phyloP scores from a whole-genome alignment of 2,329 filamentous ascomycete genomes.

The Fusarium euwallaceae region DNA sequence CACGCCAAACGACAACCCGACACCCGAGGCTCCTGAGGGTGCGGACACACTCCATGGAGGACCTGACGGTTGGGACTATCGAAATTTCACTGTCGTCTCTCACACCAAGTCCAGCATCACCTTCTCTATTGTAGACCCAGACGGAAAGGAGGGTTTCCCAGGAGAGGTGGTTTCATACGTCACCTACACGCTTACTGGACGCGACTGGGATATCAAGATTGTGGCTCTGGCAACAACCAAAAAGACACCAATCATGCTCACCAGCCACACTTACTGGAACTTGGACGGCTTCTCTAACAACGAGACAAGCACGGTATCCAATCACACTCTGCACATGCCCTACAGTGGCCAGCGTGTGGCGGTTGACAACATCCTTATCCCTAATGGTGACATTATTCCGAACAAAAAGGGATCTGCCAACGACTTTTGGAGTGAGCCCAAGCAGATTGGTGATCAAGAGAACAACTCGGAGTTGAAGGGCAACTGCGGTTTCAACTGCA shows the following conservation, averaged over 20 bases:
- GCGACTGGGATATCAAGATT: slow-evolving; percentile 81
- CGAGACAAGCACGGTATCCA: slow-evolving; percentile 72
- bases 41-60: slow-evolving; percentile 78
- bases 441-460: slow-evolving; percentile 81
- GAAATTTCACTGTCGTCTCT: slow-evolving; percentile 82
- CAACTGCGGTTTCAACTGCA: slow-evolving; percentile 86
- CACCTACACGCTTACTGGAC: slow-evolving; percentile 77
- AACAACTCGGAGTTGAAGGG: slow-evolving; percentile 71
- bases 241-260: slow-evolving; percentile 87
- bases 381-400: slow-evolving; percentile 80
- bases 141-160: slow-evolving; percentile 82
- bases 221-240: slow-evolving; percentile 77
- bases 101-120: slow-evolving; percentile 77
- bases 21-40: slow-evolving; percentile 62
- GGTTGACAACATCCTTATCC: slow-evolving; percentile 79
- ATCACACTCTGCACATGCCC: slow-evolving; percentile 80
- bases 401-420: slow-evolving; percentile 78
- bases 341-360: slow-evolving; percentile 78
- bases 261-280: slow-evolving; percentile 83
- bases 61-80: slow-evolving; percentile 79
- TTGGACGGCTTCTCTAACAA: slow-evolving; percentile 83
- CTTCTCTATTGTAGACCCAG: slow-evolving; percentile 79
- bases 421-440: slow-evolving; percentile 86
- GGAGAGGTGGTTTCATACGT: slow-evolving; percentile 81
- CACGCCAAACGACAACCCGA: slow-evolving; percentile 73